Evolutionary conservation across 306 rosid species (phyloP), one percentile per base, ranked within the genome.

Genomic region (Trichosanthes truncata): DNA sequence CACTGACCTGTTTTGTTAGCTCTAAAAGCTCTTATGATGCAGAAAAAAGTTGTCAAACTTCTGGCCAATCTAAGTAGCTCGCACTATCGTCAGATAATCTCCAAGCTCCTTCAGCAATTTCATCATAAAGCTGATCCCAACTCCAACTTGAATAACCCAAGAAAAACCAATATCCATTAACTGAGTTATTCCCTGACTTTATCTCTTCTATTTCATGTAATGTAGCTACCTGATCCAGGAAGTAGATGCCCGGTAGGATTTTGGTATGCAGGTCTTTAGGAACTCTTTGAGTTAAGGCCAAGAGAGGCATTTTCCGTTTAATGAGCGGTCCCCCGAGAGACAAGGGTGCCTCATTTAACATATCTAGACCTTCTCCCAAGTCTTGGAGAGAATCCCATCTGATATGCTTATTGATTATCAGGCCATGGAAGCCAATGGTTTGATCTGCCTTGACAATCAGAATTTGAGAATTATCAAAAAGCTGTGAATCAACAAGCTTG

Each of bases 131-230:
- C 85, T 95, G 98, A 23, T 89, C 81, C 97, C 96, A 91, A 45
- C 83, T 88, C 98, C 98, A 95, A 57, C 93, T 91, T 8, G 98
- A 92, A 87, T 79, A 95, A 45, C 98, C 97, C 77, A 91, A 80
- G 90, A 95, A 92, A 89, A 91, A 95, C 97, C 97, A 92, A 71
- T 84, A 84, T 83, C 88, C 89, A 21, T 61, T 21, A 29, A 78
- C 80, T 6, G 90, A 77, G 72, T 84, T 82, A 80, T 90, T 83
- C 77, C 82, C 90, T 3, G 81, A 81, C 62, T 81, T 87, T 74
- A 91, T 76, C 83, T 87, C 90, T 84, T 86, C 78, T 4, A 92
- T 84, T 86, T 78, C 86, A 4, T 79, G 75, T 36, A 81, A 45
- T 33, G 97, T 88, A 3, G 63, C 82, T 46, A 43, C 59, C 65